Conservation (phyloP, 139 green algal species). For the Closterium sp. region DNA sequence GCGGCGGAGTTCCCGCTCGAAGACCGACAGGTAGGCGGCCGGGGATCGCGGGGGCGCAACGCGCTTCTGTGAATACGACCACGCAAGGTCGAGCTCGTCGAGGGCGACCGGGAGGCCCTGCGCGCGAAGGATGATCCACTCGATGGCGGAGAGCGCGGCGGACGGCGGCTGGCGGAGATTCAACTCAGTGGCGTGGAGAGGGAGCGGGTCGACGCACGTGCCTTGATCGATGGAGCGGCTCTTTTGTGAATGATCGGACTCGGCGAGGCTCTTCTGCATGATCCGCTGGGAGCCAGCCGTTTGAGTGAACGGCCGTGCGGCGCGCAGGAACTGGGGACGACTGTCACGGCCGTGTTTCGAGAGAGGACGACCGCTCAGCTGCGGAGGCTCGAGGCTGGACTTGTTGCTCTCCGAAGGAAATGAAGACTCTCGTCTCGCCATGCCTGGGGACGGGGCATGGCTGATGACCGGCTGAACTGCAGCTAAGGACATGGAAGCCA, state of each 20-base stretch:
- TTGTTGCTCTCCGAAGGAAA: neutral
- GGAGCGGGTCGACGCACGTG: neutral
- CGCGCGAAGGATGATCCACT: neutral
- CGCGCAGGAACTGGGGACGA: neutral
- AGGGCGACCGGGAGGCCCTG: neutral
- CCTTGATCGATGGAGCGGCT: neutral
- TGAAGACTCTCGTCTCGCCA: neutral
- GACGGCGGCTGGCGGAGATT: neutral
- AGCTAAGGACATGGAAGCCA: neutral
- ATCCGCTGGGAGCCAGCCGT: neutral
- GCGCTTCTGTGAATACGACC: neutral
- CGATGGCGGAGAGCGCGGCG: neutral
- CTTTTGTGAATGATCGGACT: no score
- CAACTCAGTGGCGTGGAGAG: neutral
- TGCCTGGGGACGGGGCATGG: neutral
- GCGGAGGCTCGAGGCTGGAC: neutral
- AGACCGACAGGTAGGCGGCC: neutral
- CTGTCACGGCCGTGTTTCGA: neutral
- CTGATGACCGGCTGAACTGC: neutral
- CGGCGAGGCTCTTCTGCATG: neutral
- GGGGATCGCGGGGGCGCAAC: neutral
- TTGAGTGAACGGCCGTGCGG: neutral
- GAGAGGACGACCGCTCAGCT: neutral
- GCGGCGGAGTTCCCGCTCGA: neutral
- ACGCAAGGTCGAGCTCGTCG: neutral